A percentile compares a stretch with the other conserved stretches of the same genome.
Evolutionary conservation across 106 monocot species (phyloP).

Genomic region (Dioscorea zingiberensis): DNA sequence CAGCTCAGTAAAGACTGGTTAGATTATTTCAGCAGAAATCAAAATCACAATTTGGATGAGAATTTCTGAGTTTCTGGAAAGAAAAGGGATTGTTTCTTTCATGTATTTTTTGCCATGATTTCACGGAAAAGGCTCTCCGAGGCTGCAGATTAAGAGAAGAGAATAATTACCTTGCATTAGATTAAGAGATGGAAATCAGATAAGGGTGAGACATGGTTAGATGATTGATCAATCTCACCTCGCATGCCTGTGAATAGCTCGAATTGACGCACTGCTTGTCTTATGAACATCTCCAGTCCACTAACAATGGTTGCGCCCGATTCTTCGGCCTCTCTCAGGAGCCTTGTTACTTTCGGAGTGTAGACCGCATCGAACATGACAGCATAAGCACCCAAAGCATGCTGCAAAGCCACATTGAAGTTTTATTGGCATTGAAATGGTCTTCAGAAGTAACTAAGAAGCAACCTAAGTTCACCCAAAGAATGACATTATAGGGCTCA

Average conservation of each 20-base stretch:
- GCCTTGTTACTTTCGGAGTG: constrained; percentile 70
- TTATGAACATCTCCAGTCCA: constrained; percentile 90
- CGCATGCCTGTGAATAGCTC: constrained; percentile 67
- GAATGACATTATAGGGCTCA: too few relatives aligned
- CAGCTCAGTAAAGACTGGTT: too few relatives aligned
- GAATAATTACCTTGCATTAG: background rate
- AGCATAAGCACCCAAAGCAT: constrained; percentile 58
- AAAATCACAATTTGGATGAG: too few relatives aligned
- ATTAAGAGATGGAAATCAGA: background rate
- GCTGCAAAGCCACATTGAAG: constrained; percentile 28
- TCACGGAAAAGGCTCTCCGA: constrained; percentile 25
- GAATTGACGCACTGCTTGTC: constrained; percentile 86
- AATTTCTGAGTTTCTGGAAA: background rate
- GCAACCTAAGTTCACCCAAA: background rate
- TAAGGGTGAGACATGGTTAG: background rate
- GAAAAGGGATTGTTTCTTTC: background rate
- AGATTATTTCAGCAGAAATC: too few relatives aligned
- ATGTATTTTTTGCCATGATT: background rate
- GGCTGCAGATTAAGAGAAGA: constrained; percentile 11
- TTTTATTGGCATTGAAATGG: background rate
- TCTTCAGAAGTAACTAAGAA: background rate
- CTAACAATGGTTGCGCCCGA: constrained; percentile 58
- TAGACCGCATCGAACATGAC: constrained; percentile 92
- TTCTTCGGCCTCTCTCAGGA: constrained; percentile 75
- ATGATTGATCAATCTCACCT: constrained; percentile 28